phyloP scores from a whole-genome alignment of 345 rosid genomes.

The Acer saccharum region DNA sequence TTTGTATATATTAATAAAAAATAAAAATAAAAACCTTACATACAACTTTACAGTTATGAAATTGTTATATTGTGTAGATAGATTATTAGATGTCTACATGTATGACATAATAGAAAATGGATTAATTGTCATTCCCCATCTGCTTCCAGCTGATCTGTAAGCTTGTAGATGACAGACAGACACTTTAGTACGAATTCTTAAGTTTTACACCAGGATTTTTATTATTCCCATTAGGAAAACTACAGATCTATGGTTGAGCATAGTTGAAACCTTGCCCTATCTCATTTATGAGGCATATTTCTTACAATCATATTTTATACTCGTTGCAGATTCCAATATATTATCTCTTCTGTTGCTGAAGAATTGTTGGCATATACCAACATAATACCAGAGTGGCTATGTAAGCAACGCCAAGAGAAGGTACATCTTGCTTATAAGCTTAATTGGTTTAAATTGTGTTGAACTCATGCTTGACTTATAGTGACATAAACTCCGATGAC shows the following conservation, averaged over 20 bases:
- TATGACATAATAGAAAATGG: background rate
- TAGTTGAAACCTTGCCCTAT: background rate
- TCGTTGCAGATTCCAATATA: constrained; percentile 68
- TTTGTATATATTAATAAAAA: background rate
- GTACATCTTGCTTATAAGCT: constrained; percentile 36
- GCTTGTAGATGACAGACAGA: background rate
- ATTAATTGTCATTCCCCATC: background rate
- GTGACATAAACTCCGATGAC: background rate
- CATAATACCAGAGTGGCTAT: constrained; percentile 85
- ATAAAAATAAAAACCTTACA: background rate
- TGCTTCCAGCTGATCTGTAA: background rate
- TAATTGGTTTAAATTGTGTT: background rate
- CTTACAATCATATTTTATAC: constrained; percentile 8
- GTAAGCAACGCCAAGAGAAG: constrained; percentile 75
- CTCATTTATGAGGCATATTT: background rate
- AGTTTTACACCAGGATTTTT: background rate
- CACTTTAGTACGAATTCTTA: background rate
- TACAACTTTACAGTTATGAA: background rate
- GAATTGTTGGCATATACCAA: constrained; percentile 75
- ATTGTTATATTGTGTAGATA: background rate
- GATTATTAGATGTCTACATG: background rate
- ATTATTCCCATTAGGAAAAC: background rate
- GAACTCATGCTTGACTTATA: constrained; percentile 6
- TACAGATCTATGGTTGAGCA: background rate
- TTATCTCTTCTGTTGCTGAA: constrained; percentile 76